These are phyloP conservation scores for Scheffersomyces lignosus DNA, from an alignment of 805 yeast genomes.

Conservation along the genomic window DNA sequence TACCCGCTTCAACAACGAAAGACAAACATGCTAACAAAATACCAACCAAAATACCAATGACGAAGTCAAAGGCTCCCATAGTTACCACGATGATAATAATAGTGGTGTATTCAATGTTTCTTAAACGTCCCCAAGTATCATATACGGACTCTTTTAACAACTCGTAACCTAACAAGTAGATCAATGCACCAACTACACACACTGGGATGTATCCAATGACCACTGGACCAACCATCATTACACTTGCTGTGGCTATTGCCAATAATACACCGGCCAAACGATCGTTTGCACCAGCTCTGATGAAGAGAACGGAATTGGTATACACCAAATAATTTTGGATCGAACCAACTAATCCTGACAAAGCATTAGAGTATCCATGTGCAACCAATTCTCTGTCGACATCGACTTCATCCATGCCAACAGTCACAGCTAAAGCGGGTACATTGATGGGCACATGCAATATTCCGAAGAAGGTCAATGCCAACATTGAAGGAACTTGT, in stretches of 20 bases:
- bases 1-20: conserved; percentile 91
- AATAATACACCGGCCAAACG: conserved; percentile 87
- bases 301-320: conserved; percentile 88
- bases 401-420: conserved; percentile 81
- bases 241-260: conserved; percentile 74
- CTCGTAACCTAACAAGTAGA: conserved; percentile 89
- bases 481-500: conserved; percentile 91
- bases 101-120: conserved; percentile 78
- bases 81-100: conserved; percentile 83
- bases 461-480: conserved; percentile 92
- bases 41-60: conserved; percentile 87
- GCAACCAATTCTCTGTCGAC: conserved; percentile 93
- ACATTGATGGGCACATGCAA: conserved; percentile 97
- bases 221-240: conserved; percentile 87
- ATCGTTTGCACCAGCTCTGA: conserved; percentile 92
- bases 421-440: conserved; percentile 92
- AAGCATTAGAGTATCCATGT: conserved; percentile 86
- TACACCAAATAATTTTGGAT: conserved; percentile 94
- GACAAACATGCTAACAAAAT: conserved; percentile 88
- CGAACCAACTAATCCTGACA: conserved; percentile 82
- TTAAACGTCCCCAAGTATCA: conserved; percentile 79
- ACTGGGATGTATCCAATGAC: conserved; percentile 94
- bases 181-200: conserved; percentile 92
- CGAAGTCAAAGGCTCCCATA: conserved; percentile 96
- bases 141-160: conserved; percentile 79